These are phyloP conservation scores for Asterochloris erici DNA, from an alignment of 139 green algal species.

Conservation along the genomic window DNA sequence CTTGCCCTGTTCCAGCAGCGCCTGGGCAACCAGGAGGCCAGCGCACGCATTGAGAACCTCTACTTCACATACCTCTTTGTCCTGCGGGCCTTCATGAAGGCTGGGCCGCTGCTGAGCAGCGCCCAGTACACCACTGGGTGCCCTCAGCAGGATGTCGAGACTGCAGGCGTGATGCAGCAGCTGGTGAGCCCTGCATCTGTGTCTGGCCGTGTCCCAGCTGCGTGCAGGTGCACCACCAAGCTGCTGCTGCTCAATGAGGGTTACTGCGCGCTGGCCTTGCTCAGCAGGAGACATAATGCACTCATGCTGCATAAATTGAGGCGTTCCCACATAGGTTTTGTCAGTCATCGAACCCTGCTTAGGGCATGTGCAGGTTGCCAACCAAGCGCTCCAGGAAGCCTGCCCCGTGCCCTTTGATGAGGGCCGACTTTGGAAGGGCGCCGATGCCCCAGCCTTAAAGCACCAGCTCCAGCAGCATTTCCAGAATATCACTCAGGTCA, in stretches of 20 bases:
- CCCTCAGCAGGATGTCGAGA: slow-evolving; percentile 57
- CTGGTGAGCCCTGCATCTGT: slow-evolving; percentile 32
- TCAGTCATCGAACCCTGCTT: too few species aligned
- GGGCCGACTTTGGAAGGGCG: slow-evolving; percentile 79
- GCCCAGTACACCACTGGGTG: slow-evolving; percentile 66
- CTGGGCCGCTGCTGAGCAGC: slow-evolving; percentile 55
- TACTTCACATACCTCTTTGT: slow-evolving; percentile 96
- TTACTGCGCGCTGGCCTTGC: too few species aligned
- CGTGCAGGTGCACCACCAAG: too few species aligned
- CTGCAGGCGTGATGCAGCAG: slow-evolving; percentile 51
- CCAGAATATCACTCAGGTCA: slow-evolving; percentile 91
- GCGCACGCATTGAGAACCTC: slow-evolving; percentile 78
- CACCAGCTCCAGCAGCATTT: slow-evolving; percentile 72
- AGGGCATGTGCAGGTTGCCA: slow-evolving; percentile 45
- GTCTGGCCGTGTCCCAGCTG: too few species aligned
- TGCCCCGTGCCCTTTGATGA: slow-evolving; percentile 95
- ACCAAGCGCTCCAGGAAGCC: slow-evolving; percentile 48
- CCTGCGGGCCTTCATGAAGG: slow-evolving; percentile 81
- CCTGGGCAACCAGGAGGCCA: slow-evolving; percentile 50
- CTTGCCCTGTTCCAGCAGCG: slow-evolving; percentile 67
- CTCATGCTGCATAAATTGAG: too few species aligned
- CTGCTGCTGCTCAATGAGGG: too few species aligned
- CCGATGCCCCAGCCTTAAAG: slow-evolving; percentile 58
- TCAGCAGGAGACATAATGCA: too few species aligned
- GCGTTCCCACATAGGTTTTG: too few species aligned